Evolutionary conservation across 202 grass and related monocot species (phyloP).

Genomic region (Bolboschoenoplectus hybrid): DNA sequence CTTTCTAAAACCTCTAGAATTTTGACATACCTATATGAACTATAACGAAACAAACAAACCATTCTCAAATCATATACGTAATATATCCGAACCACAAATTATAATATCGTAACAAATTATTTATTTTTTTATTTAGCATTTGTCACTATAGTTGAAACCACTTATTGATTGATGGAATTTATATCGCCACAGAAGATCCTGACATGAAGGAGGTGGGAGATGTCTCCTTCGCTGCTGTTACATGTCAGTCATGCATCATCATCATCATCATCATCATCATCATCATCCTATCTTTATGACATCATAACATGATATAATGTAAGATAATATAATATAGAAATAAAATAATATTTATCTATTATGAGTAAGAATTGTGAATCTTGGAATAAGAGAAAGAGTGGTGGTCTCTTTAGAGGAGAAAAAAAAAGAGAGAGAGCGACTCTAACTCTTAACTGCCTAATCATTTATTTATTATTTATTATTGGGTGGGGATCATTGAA

Average conservation of each 20-base stretch:
- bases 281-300: background rate
- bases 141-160: too few relatives aligned
- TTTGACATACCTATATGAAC: too few relatives aligned
- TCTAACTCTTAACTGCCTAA: background rate
- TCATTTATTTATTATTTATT: too few relatives aligned
- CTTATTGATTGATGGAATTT: background rate
- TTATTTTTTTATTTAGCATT: too few relatives aligned
- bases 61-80: too few relatives aligned
- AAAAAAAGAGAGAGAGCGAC: background rate
- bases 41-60: too few relatives aligned
- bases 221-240: constrained; percentile 11
- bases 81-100: too few relatives aligned
- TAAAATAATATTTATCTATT: background rate
- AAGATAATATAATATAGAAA: background rate
- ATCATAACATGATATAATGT: background rate
- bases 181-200: background rate
- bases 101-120: too few relatives aligned
- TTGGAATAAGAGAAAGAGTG: background rate
- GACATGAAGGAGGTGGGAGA: background rate
- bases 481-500: too few relatives aligned
- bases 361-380: background rate
- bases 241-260: constrained; percentile 7
- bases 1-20: too few relatives aligned
- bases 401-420: background rate
- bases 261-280: background rate